Conservation (phyloP, 768 basidiomycete species). For the Suillus subalutaceus region DNA sequence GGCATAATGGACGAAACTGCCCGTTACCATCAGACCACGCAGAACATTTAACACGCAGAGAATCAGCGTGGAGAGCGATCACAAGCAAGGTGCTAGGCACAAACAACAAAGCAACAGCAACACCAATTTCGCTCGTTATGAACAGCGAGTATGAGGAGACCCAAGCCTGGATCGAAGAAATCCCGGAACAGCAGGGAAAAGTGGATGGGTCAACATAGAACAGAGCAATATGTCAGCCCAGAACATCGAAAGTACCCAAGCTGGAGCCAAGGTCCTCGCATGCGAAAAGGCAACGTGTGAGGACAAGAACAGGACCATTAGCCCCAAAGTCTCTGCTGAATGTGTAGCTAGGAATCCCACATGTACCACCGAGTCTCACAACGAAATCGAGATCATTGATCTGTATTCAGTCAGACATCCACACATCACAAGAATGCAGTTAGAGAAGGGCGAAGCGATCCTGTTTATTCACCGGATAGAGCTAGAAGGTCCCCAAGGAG, state of each 20-base stretch:
- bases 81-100: background rate
- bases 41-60: background rate
- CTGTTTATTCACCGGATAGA: background rate
- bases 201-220: background rate
- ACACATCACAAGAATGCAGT: background rate
- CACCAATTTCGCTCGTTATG: background rate
- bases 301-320: background rate
- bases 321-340: background rate
- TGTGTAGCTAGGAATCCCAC: background rate
- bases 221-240: background rate
- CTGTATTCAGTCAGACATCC: background rate
- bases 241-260: background rate
- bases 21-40: background rate
- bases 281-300: background rate
- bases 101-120: background rate
- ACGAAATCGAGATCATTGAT: background rate
- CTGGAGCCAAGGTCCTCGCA: background rate
- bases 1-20: background rate
- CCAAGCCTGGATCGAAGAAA: background rate
- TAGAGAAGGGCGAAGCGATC: background rate
- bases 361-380: background rate
- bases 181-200: background rate
- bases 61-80: slow-evolving; percentile 1
- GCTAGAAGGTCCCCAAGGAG: slow-evolving; percentile 20
- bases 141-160: background rate